These are phyloP conservation scores for Neofusicoccum cordaticola DNA, from an alignment of 2,329 filamentous ascomycete genomes.

Conservation along the genomic window DNA sequence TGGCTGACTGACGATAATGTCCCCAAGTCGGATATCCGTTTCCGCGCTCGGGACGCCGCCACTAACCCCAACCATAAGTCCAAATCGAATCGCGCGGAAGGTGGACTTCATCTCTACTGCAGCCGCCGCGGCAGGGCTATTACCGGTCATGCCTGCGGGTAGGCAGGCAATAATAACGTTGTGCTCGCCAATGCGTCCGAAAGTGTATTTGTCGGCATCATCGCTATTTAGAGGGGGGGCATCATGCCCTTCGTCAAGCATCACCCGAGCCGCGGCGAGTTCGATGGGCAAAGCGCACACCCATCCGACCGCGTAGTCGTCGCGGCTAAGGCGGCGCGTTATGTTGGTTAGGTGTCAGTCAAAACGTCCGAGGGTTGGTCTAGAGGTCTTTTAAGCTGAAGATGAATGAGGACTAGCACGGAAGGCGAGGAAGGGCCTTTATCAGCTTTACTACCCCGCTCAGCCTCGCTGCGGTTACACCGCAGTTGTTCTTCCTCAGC, in stretches of 20 bases:
- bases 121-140: constrained; percentile 31
- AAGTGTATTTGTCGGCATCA: constrained; percentile 26
- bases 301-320: constrained; percentile 33
- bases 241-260: constrained; percentile 31
- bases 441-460: constrained; percentile 9
- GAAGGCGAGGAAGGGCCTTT: neutral
- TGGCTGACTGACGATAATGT: constrained; percentile 26
- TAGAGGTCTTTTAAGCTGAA: neutral
- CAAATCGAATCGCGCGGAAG: constrained; percentile 36
- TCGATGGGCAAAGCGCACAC: constrained; percentile 33
- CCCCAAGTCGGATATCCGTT: constrained; percentile 26
- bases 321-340: constrained; percentile 17
- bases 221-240: constrained; percentile 11
- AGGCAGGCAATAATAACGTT: constrained; percentile 36
- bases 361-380: neutral
- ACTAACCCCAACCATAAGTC: constrained; percentile 46
- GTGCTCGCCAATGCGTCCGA: constrained; percentile 29
- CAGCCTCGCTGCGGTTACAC: constrained; percentile 4
- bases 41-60: constrained; percentile 27
- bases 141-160: constrained; percentile 34
- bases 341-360: constrained; percentile 18
- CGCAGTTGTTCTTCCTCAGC: neutral
- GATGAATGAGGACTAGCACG: neutral
- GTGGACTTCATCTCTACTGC: constrained; percentile 30
- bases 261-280: constrained; percentile 27